Evolutionary conservation across 2,329 filamentous ascomycete species (phyloP).

Genomic region (Aspergillus oerlinghausenensis): DNA sequence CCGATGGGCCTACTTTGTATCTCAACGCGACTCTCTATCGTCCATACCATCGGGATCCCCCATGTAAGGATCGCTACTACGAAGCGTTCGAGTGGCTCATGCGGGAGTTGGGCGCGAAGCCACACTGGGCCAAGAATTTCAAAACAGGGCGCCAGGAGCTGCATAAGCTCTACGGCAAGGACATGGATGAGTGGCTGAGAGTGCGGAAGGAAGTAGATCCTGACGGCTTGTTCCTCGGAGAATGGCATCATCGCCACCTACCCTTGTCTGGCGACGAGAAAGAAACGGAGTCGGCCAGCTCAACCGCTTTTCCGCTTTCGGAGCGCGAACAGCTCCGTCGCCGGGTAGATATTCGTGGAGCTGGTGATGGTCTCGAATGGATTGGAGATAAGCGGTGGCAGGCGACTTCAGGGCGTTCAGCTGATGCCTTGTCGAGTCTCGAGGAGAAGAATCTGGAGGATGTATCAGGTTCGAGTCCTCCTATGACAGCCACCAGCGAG

Average conservation of each 20-base stretch:
- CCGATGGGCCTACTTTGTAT: conserved; percentile 71
- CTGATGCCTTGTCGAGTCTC: conserved; percentile 5
- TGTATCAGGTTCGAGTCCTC: conserved; percentile 28
- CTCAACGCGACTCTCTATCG: conserved; percentile 87
- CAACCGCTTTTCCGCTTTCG: conserved; percentile 32
- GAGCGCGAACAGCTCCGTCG: conserved; percentile 40
- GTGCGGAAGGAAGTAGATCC: conserved; percentile 69
- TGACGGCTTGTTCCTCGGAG: conserved; percentile 81
- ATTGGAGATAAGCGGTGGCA: conserved; percentile 34
- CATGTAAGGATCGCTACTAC: conserved; percentile 73
- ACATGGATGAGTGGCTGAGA: conserved; percentile 62
- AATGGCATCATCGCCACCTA: conserved; percentile 77
- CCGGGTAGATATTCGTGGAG: conserved; percentile 20
- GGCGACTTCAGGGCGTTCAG: conserved; percentile 3
- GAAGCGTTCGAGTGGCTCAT: conserved; percentile 88
- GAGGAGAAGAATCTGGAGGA: conserved; percentile 7
- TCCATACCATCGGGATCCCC: conserved; percentile 72
- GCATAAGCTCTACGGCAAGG: conserved; percentile 62
- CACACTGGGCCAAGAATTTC: conserved; percentile 96
- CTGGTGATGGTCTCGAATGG: conserved; percentile 41
- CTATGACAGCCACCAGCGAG: conserved; percentile 40
- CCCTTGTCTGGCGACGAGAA: conserved; percentile 30
- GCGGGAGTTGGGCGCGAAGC: conserved; percentile 74
- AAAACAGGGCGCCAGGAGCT: conserved; percentile 55
- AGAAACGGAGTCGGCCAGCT: conserved; percentile 9